phyloP scores from a whole-genome alignment of 352 stramenopile species.

The Phytophthora ramorum region DNA sequence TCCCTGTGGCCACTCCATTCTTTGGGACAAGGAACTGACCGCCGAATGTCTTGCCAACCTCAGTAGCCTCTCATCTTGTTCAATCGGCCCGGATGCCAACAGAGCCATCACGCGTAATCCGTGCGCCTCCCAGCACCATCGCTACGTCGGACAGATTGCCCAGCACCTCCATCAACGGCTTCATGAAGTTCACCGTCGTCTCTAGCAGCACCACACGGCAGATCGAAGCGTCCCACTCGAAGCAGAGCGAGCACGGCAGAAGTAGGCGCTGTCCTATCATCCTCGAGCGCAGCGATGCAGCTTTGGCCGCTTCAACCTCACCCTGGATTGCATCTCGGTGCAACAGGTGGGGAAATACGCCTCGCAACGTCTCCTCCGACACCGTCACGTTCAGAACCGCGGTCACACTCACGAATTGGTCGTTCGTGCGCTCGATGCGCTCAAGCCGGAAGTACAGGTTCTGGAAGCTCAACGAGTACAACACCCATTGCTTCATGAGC shows the following conservation, averaged over 20 bases:
- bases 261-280: constrained; percentile 15
- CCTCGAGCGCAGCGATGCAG: constrained; percentile 1
- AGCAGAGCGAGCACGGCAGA: constrained; percentile 13
- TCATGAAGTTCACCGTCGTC: constrained; percentile 17
- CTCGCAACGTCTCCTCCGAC: constrained; percentile 5
- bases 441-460: constrained; percentile 34
- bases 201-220: constrained; percentile 4
- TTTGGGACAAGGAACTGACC: no score
- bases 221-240: constrained; percentile 19
- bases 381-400: constrained; percentile 5
- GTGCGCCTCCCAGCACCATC: constrained; percentile 11
- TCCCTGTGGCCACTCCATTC: no score
- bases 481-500: constrained; percentile 36
- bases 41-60: no score
- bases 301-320: neutral
- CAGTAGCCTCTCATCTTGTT: no score
- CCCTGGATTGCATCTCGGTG: neutral
- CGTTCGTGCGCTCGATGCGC: neutral
- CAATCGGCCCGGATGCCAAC: neutral
- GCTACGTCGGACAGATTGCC: constrained; percentile 7
- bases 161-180: constrained; percentile 5
- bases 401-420: constrained; percentile 21
- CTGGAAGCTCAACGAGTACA: constrained; percentile 30
- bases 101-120: constrained; percentile 8
- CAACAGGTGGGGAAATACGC: constrained; percentile 21